A percentile compares a stretch with the other conserved stretches of the same genome.
Conservation (phyloP, 2,329 filamentous ascomycete species). For the Hypoxylon sp. region DNA sequence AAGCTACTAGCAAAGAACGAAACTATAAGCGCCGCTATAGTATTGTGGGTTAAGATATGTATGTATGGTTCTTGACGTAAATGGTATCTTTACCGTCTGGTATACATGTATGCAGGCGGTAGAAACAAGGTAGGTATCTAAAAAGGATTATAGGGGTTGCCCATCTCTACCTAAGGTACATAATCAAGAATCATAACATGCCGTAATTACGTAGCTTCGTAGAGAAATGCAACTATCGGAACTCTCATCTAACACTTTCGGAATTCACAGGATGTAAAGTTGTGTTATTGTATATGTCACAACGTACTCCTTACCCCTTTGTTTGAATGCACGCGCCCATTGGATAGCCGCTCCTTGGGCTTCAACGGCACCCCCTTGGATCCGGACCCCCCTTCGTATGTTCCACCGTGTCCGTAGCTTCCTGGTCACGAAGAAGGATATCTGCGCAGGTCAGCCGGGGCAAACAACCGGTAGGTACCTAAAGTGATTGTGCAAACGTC, state of each 20-base stretch:
- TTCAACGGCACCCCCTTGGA: slow-evolving; percentile 2
- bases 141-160: slow-evolving; percentile 6
- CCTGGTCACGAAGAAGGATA: slow-evolving; percentile 3
- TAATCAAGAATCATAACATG: not conserved
- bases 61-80: not conserved
- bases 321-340: slow-evolving; percentile 11
- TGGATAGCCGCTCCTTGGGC: slow-evolving; percentile 11
- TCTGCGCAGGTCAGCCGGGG: not conserved
- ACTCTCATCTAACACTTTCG: not conserved
- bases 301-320: slow-evolving; percentile 6
- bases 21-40: not conserved
- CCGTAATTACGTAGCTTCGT: not conserved
- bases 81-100: not conserved
- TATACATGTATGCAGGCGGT: not conserved
- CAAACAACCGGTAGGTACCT: slow-evolving; percentile 2
- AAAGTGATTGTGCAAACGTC: slow-evolving; percentile 5
- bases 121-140: not conserved
- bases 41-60: not conserved
- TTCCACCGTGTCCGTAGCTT: slow-evolving; percentile 17
- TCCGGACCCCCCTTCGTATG: slow-evolving; percentile 20
- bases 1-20: not conserved
- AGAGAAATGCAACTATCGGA: not conserved
- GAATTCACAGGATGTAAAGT: not conserved
- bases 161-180: not conserved
- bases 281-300: slow-evolving; percentile 12